A percentile compares a stretch with the other conserved stretches of the same genome.
phyloP scores from a whole-genome alignment of 768 basidiomycete species.

The Auricularia sp. region DNA sequence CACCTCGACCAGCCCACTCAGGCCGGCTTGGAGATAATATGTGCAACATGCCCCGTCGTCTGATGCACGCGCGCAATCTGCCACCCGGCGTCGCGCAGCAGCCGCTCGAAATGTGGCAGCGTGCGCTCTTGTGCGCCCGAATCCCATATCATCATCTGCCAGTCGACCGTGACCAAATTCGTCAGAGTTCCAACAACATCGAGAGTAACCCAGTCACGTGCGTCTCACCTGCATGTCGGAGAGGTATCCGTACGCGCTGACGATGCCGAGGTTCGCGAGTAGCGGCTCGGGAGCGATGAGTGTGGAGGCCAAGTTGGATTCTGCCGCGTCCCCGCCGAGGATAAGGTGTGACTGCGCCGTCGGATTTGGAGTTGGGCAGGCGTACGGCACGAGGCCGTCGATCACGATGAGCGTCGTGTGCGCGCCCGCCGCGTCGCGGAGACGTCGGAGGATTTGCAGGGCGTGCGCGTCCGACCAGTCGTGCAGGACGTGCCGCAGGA shows the following conservation, averaged over 20 bases:
- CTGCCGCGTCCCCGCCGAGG: slow-evolving; percentile 14
- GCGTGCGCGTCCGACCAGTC: slow-evolving; percentile 65
- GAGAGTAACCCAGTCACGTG: too few species aligned
- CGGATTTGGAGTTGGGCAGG: slow-evolving; percentile 41
- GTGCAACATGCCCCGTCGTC: too few species aligned
- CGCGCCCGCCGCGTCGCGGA: slow-evolving; percentile 29
- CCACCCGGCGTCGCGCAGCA: too few species aligned
- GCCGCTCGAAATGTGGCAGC: too few species aligned
- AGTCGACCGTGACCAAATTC: not conserved
- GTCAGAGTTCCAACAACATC: not conserved
- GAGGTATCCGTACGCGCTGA: slow-evolving; percentile 57
- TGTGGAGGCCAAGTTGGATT: slow-evolving; percentile 14
- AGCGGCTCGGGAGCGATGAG: slow-evolving; percentile 41
- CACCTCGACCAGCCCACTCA: too few species aligned
- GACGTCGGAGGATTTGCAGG: slow-evolving; percentile 32
- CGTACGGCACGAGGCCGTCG: slow-evolving; percentile 60
- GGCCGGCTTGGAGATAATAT: too few species aligned
- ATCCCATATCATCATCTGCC: not conserved
- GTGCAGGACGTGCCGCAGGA: slow-evolving; percentile 62
- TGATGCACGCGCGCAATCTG: too few species aligned
- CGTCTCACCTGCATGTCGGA: slow-evolving; percentile 36
- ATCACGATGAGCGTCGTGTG: slow-evolving; percentile 56
- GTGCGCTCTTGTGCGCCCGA: too few species aligned
- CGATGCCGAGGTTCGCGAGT: slow-evolving; percentile 64
- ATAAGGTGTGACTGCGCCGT: not conserved